Base-by-base conservation (phyloP, 495 filamentous ascomycete genomes). In the Tricharina praecox region DNA sequence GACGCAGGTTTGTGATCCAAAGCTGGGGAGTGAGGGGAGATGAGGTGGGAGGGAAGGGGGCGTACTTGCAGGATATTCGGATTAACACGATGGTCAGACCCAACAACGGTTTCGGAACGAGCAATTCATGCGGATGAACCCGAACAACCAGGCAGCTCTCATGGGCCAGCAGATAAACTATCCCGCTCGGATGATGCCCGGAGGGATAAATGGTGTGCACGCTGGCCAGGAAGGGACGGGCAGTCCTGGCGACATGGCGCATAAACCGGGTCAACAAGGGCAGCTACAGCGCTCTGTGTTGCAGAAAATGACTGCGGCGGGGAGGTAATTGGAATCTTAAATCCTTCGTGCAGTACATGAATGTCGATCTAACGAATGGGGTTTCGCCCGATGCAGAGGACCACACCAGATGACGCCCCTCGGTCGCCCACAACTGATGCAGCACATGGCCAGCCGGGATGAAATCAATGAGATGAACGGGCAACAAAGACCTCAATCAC, bases 381-480 rank as follows among this genome's bases (percentile, higher is more conserved):
- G 24, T 25, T 20, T 20, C 23, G 35, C 64, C 66, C 48, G 59
- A 71, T 53, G 53, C 40, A 43, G 40, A 43, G 83, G 67, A 42
- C 81, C 67, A 41, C 74, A 76, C 41, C 68, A 77, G 44, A 76
- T 92, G 65, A 77, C 80, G 47, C 75, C 83, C 59, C 67, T 76
- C 37, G 72, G 77, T 48, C 68, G 77, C 48, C 68, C 73, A 50
- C 73, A 78, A 52, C 64, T 71, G 55, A 68, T 76, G 59, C 70
- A 75, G 62, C 70, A 78, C 72, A 87, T 93, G 81, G 79, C 84
- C 61, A 74, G 85, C 39, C 81, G 87, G 42, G 81, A 81, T 41
- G 81, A 82, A 39, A 83, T 92, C 13, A 51, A 41, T 67, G 85
- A 93, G 47, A 83, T 85, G 65, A 83, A 79, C 64, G 79, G 77